A percentile compares a stretch with the other conserved stretches of the same genome.
Conservation (phyloP, 495 filamentous ascomycete genomes). For the Penicillium daleae region DNA sequence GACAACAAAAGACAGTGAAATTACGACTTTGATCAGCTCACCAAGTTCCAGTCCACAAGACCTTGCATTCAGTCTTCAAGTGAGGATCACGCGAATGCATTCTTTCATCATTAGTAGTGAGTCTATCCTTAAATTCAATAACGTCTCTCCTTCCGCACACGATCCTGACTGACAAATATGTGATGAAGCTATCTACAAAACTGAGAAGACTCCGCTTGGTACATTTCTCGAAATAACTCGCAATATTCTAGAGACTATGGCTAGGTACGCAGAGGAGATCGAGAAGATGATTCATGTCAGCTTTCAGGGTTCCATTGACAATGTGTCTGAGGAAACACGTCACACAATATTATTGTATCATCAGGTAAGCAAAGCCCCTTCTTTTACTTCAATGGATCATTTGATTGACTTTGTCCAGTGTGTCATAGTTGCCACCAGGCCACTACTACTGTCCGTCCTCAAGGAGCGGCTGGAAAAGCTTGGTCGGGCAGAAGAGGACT, state of each 20-base stretch:
- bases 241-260: conserved; percentile 38
- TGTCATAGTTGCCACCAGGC: conserved; percentile 42
- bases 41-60: conserved; percentile 21
- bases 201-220: conserved; percentile 34
- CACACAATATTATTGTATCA: conserved; percentile 43
- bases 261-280: conserved; percentile 38
- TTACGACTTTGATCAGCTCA: conserved; percentile 35
- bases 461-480: conserved; percentile 38
- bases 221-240: conserved; percentile 41
- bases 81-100: conserved; percentile 34
- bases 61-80: conserved; percentile 36
- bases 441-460: conserved; percentile 40
- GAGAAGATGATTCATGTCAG: conserved; percentile 34
- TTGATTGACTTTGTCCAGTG: conserved; percentile 25
- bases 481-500: conserved; percentile 30
- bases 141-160: neutral
- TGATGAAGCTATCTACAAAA: conserved; percentile 37
- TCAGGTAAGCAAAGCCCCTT: conserved; percentile 27
- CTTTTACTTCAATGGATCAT: neutral
- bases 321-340: conserved; percentile 37
- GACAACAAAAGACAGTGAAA: conserved; percentile 39
- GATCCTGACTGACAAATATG: neutral
- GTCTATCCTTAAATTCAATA: neutral
- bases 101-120: conserved; percentile 33
- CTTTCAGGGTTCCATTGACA: conserved; percentile 31